Evolutionary conservation across 2,329 filamentous ascomycete species (phyloP), one percentile per base, ranked within the genome.

Genomic region (Leptodontidium sp.): DNA sequence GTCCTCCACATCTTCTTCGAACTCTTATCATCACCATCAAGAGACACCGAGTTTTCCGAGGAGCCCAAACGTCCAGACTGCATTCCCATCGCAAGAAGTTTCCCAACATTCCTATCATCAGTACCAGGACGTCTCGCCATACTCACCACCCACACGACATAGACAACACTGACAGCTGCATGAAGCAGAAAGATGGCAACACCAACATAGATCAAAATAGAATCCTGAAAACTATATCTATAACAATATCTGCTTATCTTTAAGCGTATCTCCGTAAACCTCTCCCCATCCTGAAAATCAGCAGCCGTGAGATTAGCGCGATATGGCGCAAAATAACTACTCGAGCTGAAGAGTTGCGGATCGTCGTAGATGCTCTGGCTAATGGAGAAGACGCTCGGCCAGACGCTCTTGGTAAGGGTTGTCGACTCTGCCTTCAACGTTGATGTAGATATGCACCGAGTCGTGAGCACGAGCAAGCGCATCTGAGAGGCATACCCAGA

Each of bases 211-310:
- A 65, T 52, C 35, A 68, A 47, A 2, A 24, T 68, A 5, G 53
- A 61, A n/a, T 55, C 66, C 29, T 68, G 43, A 47, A 68, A 65
- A 3, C 66, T 61, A 43, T 65, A 68, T 26, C 66, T 61, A 21
- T 68, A 68, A 0, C 66, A 61, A 47, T 38, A 68, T 32, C 66
- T 59, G 7, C 38, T 53, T 1, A 47, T 32, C 14, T 17, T 9
- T 14, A 68, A 50, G 1, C 24, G 17, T 17, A 68, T 59, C 61
- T 68, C 65, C n/a, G 49, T 47, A 35, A 55, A 67, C 11, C 47
- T 40, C 1, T n/a, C 24, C 12, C 24, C 4, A 32, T 67, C 59
- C 12, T 40, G 5, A 21, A 67, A 47, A 49, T 67, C 58, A 12
- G 26, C 32, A 9, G n/a, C 17, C 6, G 47, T 47, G 17, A 58